A percentile compares a stretch with the other conserved stretches of the same genome.
phyloP scores from a whole-genome alignment of 2,329 filamentous ascomycete species.

The Sarocladium brachiariae region DNA sequence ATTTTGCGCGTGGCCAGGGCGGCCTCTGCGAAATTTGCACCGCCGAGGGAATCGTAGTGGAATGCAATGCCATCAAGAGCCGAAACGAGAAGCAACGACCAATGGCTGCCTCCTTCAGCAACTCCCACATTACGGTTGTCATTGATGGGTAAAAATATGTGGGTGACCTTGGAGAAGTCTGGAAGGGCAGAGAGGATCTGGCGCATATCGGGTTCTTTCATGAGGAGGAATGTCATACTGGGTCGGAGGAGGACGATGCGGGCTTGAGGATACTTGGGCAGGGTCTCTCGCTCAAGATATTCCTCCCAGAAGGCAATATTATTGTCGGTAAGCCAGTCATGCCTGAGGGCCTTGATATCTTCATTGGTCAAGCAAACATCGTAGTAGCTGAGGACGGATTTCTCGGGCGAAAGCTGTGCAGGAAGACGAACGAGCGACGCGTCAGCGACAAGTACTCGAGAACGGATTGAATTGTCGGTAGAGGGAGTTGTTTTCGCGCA shows the following conservation, averaged over 20 bases:
- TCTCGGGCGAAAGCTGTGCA: conserved; percentile 40
- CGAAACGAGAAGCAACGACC: conserved; percentile 86
- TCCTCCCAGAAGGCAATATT: conserved; percentile 99
- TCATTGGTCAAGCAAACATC: conserved; percentile 63
- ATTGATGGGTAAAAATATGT: conserved; percentile 94
- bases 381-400: conserved; percentile 34
- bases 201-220: conserved; percentile 58
- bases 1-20: conserved; percentile 63
- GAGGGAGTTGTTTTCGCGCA: too few relatives aligned
- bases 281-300: conserved; percentile 84
- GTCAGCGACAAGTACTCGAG: not conserved
- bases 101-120: conserved; percentile 89
- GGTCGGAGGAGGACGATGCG: conserved; percentile 87
- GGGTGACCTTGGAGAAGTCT: conserved; percentile 72
- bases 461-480: conserved; percentile 9
- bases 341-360: conserved; percentile 79
- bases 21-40: conserved; percentile 70
- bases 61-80: conserved; percentile 87
- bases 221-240: conserved; percentile 85
- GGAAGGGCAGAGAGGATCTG: conserved; percentile 64
- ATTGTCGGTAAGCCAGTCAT: conserved; percentile 97
- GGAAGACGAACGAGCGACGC: not conserved
- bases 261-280: conserved; percentile 71
- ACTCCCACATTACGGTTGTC: conserved; percentile 69
- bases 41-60: conserved; percentile 86